Percentiles rank a stretch among this genome's conserved stretches.
Conservation (phyloP, 306 rosid species). For the Mucuna pruriens region DNA sequence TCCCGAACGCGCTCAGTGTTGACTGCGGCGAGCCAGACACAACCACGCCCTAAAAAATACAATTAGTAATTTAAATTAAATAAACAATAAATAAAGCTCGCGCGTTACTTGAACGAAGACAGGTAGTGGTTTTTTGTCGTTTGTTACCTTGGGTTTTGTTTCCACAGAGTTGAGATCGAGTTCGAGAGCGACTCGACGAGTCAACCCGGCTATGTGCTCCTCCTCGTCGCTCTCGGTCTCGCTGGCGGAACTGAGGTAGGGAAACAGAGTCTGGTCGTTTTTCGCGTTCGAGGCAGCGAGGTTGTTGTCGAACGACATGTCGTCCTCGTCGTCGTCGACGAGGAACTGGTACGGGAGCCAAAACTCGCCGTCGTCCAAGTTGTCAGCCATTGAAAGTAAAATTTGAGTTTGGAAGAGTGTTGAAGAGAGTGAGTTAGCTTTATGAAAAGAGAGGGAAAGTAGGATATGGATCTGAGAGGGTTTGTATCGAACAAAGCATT, state of each 20-base stretch:
- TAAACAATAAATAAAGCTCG: too few relatives aligned
- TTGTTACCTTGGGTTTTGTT: conserved; percentile 53
- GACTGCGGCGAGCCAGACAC: conserved; percentile 68
- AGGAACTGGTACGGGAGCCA: conserved; percentile 77
- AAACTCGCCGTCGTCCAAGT: conserved; percentile 67
- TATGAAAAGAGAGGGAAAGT: not conserved
- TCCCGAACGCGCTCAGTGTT: conserved; percentile 50
- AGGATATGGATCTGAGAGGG: not conserved
- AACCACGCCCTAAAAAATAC: conserved; percentile 31
- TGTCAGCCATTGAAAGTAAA: conserved; percentile 48
- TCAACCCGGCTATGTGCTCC: conserved; percentile 63
- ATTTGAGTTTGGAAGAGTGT: not conserved
- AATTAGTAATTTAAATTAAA: not conserved
- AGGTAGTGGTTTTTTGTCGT: too few relatives aligned
- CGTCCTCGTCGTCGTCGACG: conserved; percentile 61
- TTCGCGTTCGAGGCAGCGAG: not conserved
- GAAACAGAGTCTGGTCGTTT: conserved; percentile 29
- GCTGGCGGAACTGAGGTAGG: conserved; percentile 64
- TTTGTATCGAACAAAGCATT: not conserved
- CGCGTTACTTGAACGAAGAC: too few relatives aligned
- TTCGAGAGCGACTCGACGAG: conserved; percentile 59
- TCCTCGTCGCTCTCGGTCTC: conserved; percentile 85
- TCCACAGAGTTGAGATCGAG: conserved; percentile 28
- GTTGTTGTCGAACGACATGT: not conserved
- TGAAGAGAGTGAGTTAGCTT: not conserved